Evolutionary conservation across 371 early-diverging fungal genomes (phyloP), one percentile per base, ranked within the genome.

Genomic region (Batrachochytrium dendrobatidis): DNA sequence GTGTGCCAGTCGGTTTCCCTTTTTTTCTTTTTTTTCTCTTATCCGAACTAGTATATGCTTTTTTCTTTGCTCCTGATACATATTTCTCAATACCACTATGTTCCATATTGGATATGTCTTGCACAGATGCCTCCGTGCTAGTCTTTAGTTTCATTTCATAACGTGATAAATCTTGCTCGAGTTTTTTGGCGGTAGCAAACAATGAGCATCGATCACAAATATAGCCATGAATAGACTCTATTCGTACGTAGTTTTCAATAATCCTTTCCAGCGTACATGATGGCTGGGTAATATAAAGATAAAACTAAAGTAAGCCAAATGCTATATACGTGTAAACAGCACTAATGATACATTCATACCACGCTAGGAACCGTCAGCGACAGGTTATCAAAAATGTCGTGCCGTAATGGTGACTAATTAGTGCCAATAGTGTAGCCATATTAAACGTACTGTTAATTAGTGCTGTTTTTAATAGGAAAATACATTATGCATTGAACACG

Each of bases 181-280:
- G 39, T n/a, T 39, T 48, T 29, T 49, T 49, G 12, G 53, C 53
- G 5, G 74, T 74, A 1, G 67, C 69, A 20, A 59, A 29, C 20
- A 73, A 45, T 2, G 70, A 63, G 55, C 76, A 76, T 48, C 63
- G 58, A 49, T 71, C 76, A 60, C 76, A 76, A 15, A 59, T 61
- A 49, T 66, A 73, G 39, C 65, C 76, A 25, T 71, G 64, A 25
- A 76, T 65, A 25, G 55, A 18, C 54, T 76, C 76, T 15, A 67
- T 66, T 6, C 64, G 10, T 3, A 66, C 56, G 45, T 72, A 73
- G 15, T 58, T 34, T n/a, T 53, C 31, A 10, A 76, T 51, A 3
- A 76, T 43, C 15, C 12, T 22, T 45, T 73, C 70, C 28, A 76
- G 25, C 0, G 62, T 45, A 20, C 48, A 56, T 51, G 59, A 56